phyloP scores from a whole-genome alignment of 169 alveolate genomes.

The Plasmodium blacklocki region DNA sequence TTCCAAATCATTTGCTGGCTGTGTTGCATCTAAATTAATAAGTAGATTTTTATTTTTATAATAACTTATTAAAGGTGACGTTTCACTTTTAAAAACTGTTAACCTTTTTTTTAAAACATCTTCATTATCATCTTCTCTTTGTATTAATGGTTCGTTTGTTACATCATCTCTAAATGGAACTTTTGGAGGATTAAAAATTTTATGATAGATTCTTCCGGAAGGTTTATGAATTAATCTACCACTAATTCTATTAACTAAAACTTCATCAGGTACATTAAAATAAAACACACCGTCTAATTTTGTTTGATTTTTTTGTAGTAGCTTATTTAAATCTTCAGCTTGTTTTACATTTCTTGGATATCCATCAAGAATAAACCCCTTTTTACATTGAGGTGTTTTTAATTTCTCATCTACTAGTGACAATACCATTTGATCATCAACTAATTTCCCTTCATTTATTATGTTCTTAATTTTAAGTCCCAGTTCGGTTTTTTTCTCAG shows the following conservation, averaged over 20 bases:
- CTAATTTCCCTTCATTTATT: slow-evolving; percentile 93
- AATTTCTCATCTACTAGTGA: slow-evolving; percentile 90
- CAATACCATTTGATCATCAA: slow-evolving; percentile 92
- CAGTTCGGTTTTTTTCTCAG: slow-evolving; percentile 83
- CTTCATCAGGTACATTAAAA: slow-evolving; percentile 92
- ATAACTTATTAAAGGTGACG: slow-evolving; percentile 80
- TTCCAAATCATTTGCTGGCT: slow-evolving; percentile 75
- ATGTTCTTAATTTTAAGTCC: slow-evolving; percentile 90
- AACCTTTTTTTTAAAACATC: slow-evolving; percentile 82
- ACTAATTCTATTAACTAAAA: slow-evolving; percentile 90
- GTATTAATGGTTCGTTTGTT: slow-evolving; percentile 84
- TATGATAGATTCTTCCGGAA: slow-evolving; percentile 96
- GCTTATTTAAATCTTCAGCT: slow-evolving; percentile 88
- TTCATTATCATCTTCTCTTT: slow-evolving; percentile 80
- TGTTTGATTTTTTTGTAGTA: slow-evolving; percentile 74
- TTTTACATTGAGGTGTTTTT: slow-evolving; percentile 89
- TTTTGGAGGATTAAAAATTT: slow-evolving; percentile 93
- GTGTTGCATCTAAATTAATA: slow-evolving; percentile 79
- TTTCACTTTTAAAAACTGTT: slow-evolving; percentile 80
- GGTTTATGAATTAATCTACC: slow-evolving; percentile 95
- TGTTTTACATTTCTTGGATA: slow-evolving; percentile 95
- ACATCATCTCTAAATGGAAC: slow-evolving; percentile 91
- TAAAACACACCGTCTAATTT: slow-evolving; percentile 88
- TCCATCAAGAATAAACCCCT: slow-evolving; percentile 96
- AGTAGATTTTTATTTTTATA: slow-evolving; percentile 78